Evolutionary conservation across 805 yeast species (phyloP).

Genomic region (Debaryomyces castellii): DNA sequence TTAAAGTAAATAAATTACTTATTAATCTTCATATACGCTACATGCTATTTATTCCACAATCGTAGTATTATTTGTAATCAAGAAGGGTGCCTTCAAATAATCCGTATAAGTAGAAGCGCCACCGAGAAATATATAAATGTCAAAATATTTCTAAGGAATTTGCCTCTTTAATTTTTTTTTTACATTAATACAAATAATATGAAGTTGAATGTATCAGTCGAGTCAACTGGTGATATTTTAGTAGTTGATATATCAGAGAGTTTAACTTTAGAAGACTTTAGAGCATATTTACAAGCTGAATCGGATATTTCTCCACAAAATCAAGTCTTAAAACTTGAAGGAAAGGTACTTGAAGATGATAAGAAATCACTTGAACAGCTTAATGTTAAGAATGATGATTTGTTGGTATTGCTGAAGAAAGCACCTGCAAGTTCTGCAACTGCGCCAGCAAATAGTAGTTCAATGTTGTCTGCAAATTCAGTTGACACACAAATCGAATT

Average conservation of each 20-base stretch:
- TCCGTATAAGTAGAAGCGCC: neutral
- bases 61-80: neutral
- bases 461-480: slow-evolving; percentile 6
- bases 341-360: slow-evolving; percentile 31
- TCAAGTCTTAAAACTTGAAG: slow-evolving; percentile 53
- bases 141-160: neutral
- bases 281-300: slow-evolving; percentile 73
- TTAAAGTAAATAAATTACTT: neutral
- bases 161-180: neutral
- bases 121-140: neutral
- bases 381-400: slow-evolving; percentile 57
- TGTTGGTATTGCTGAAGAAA: slow-evolving; percentile 42
- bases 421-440: slow-evolving; percentile 9
- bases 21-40: neutral
- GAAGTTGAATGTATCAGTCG: slow-evolving; percentile 26
- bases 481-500: slow-evolving; percentile 42
- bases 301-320: slow-evolving; percentile 47
- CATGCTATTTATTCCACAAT: neutral
- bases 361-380: slow-evolving; percentile 43
- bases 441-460: neutral
- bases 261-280: slow-evolving; percentile 63
- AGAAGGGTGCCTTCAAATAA: neutral
- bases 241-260: slow-evolving; percentile 64
- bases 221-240: slow-evolving; percentile 23
- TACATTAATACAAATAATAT: slow-evolving; percentile 8